A percentile compares a stretch with the other conserved stretches of the same genome.
Conservation (phyloP, 2,329 filamentous ascomycete species). For the Beauveria sp. region DNA sequence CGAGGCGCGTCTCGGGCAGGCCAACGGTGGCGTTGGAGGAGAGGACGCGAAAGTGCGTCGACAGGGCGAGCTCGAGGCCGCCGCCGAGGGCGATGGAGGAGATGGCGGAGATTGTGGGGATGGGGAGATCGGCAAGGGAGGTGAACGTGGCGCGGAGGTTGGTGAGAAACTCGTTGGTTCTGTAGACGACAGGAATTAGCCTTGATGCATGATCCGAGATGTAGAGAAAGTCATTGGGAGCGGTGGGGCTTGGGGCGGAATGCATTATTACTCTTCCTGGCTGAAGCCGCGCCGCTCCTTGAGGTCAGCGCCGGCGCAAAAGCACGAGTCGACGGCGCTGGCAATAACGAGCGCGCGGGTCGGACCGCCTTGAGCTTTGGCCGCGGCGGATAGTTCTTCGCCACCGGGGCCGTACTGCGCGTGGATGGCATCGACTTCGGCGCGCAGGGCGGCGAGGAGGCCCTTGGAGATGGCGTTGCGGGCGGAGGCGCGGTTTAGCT, state of each 20-base stretch:
- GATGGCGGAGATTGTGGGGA: conserved; percentile 86
- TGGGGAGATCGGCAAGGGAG: conserved; percentile 64
- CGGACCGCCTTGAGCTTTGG: conserved; percentile 39
- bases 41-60: conserved; percentile 84
- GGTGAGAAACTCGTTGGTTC: conserved; percentile 70
- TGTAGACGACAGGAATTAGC: conserved; percentile 27
- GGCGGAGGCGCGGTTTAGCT: conserved; percentile 75
- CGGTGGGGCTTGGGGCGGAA: background rate
- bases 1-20: conserved; percentile 85
- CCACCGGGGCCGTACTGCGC: conserved; percentile 50
- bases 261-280: conserved; percentile 56
- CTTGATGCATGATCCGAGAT: too few relatives aligned
- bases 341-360: conserved; percentile 79
- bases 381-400: conserved; percentile 43
- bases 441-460: conserved; percentile 63
- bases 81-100: conserved; percentile 83
- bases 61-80: conserved; percentile 85
- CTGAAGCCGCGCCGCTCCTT: conserved; percentile 79
- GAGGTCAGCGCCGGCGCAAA: conserved; percentile 91
- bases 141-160: conserved; percentile 70
- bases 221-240: too few relatives aligned
- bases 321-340: conserved; percentile 76
- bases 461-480: conserved; percentile 86
- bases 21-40: conserved; percentile 70
- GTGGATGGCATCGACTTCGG: conserved; percentile 66